phyloP scores from a whole-genome alignment of 2,329 filamentous ascomycete genomes.

The Rhytidhysteron rufulum region DNA sequence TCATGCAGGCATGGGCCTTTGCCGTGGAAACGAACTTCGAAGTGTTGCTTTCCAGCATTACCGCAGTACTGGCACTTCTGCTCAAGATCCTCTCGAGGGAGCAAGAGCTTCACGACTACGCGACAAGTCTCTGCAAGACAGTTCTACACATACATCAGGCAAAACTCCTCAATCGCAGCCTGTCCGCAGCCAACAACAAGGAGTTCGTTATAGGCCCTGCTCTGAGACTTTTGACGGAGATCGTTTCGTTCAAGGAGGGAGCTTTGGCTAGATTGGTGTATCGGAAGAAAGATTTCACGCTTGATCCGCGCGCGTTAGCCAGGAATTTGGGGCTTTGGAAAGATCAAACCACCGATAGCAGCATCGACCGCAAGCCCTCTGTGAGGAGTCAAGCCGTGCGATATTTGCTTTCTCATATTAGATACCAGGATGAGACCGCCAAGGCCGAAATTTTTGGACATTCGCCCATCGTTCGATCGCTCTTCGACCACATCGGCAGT shows the following conservation, averaged over 20 bases:
- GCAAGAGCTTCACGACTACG: constrained; percentile 70
- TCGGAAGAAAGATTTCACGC: constrained; percentile 70
- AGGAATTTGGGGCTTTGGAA: constrained; percentile 73
- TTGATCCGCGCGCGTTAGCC: constrained; percentile 66
- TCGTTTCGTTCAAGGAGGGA: constrained; percentile 83
- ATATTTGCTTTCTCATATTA: constrained; percentile 75
- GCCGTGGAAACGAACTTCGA: constrained; percentile 78
- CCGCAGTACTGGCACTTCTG: constrained; percentile 76
- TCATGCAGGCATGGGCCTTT: constrained; percentile 86
- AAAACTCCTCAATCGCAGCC: constrained; percentile 72
- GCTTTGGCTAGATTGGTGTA: constrained; percentile 74
- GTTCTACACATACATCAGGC: constrained; percentile 77
- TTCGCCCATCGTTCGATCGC: constrained; percentile 60
- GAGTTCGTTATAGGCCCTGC: constrained; percentile 87
- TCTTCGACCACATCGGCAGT: constrained; percentile 73
- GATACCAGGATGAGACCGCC: constrained; percentile 69
- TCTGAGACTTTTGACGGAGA: constrained; percentile 77
- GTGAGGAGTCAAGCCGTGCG: constrained; percentile 78
- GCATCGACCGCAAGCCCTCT: constrained; percentile 68
- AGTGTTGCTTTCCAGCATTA: constrained; percentile 72
- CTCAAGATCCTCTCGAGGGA: constrained; percentile 72
- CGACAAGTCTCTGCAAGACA: constrained; percentile 74
- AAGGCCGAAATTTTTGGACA: constrained; percentile 82
- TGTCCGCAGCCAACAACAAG: constrained; percentile 77
- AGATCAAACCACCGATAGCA: constrained; percentile 47